phyloP scores from a whole-genome alignment of 352 stramenopile species.

The Thalassiosira ordinaria region DNA sequence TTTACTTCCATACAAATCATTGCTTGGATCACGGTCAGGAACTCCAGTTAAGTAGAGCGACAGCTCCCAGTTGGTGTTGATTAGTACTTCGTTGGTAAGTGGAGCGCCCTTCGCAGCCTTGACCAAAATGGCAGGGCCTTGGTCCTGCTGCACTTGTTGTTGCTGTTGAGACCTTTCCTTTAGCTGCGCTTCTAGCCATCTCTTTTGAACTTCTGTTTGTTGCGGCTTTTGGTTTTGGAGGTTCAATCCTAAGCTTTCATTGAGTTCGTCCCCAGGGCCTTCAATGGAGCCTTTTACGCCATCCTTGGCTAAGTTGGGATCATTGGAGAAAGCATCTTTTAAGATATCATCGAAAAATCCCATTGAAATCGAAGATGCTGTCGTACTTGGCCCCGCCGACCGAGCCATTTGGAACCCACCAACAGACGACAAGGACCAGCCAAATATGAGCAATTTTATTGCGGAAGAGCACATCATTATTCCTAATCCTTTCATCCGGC shows the following conservation, averaged over 20 bases:
- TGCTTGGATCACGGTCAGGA: constrained; percentile 71
- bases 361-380: constrained; percentile 7
- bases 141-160: constrained; percentile 47
- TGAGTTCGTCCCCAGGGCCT: constrained; percentile 38
- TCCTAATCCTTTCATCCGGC: no score
- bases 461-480: background rate
- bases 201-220: constrained; percentile 54
- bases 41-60: constrained; percentile 74
- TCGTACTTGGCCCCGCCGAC: background rate
- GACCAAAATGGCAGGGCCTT: constrained; percentile 25
- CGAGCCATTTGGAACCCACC: constrained; percentile 10
- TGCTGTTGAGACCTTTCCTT: constrained; percentile 11
- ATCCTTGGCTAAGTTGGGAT: constrained; percentile 55
- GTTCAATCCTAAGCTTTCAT: constrained; percentile 10
- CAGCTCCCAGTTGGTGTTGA: constrained; percentile 52
- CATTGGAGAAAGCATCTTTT: constrained; percentile 78
- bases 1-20: constrained; percentile 75
- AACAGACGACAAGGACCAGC: background rate
- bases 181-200: constrained; percentile 40
- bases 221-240: background rate
- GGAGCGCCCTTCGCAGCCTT: constrained; percentile 50
- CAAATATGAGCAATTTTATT: background rate
- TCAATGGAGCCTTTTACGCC: constrained; percentile 66
- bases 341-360: constrained; percentile 75
- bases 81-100: constrained; percentile 35